Percentiles rank a stretch among this genome's conserved stretches.
Evolutionary conservation across 345 rosid genomes (phyloP).

Genomic region (Gossypium herbaceum): DNA sequence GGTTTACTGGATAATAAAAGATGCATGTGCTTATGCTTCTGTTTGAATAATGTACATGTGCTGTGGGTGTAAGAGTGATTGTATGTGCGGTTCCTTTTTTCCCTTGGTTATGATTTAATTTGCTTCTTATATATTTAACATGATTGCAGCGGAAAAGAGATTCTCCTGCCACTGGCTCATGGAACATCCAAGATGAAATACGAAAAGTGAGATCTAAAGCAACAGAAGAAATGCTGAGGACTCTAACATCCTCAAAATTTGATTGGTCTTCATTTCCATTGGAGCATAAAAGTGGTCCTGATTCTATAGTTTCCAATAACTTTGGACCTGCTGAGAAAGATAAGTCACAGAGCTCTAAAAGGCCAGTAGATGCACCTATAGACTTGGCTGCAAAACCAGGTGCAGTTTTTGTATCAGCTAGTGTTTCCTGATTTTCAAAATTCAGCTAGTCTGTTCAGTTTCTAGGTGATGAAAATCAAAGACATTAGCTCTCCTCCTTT

Average conservation of each 20-base stretch:
- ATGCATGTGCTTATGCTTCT: neutral
- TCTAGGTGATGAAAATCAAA: neutral
- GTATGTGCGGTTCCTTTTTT: neutral
- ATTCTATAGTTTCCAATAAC: constrained; percentile 21
- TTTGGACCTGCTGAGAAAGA: constrained; percentile 27
- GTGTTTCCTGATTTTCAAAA: neutral
- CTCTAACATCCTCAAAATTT: constrained; percentile 35
- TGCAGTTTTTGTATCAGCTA: constrained; percentile 5
- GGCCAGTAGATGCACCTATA: constrained; percentile 31
- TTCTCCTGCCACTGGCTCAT: constrained; percentile 47
- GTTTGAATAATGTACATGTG: neutral
- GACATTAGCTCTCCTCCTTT: constrained; percentile 3
- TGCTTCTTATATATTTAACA: constrained; percentile 19
- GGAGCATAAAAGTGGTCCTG: constrained; percentile 31
- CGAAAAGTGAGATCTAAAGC: constrained; percentile 87
- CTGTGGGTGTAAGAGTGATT: neutral
- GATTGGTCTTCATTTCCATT: constrained; percentile 45
- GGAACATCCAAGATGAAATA: constrained; percentile 86
- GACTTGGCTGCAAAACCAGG: constrained; percentile 34
- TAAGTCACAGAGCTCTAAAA: constrained; percentile 20
- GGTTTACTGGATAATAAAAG: neutral
- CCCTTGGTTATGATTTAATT: constrained; percentile 5
- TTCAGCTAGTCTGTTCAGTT: neutral
- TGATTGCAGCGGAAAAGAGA: constrained; percentile 52
- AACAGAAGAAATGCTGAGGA: constrained; percentile 75